Evolutionary conservation across 805 yeast species (phyloP).

Genomic region (Lipomyces sp.): DNA sequence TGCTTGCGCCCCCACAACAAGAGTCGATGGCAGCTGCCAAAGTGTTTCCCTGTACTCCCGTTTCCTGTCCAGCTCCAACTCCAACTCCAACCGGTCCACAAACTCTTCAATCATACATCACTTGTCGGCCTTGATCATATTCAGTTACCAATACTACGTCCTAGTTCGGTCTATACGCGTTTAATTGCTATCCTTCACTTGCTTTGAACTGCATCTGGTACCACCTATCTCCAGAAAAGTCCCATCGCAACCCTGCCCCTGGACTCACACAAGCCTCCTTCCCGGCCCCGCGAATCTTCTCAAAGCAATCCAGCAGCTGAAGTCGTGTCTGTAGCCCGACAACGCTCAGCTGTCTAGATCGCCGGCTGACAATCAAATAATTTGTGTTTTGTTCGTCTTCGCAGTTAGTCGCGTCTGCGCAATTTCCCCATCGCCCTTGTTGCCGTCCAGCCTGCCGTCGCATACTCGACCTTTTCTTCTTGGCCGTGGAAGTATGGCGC

Average conservation of each 20-base stretch:
- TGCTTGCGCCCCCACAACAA: neutral
- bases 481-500: slow-evolving; percentile 11
- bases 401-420: neutral
- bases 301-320: neutral
- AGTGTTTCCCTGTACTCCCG: too few species aligned
- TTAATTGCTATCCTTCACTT: neutral
- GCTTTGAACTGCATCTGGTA: neutral
- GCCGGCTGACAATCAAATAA: neutral
- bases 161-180: neutral
- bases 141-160: too few species aligned
- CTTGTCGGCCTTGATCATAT: neutral
- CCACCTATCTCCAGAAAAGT: neutral
- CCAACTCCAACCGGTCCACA: too few species aligned
- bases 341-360: neutral
- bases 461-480: slow-evolving; percentile 1
- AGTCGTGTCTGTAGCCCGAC: neutral
- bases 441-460: slow-evolving; percentile 1
- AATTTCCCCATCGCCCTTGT: slow-evolving; percentile 5
- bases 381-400: neutral
- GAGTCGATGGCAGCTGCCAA: too few species aligned
- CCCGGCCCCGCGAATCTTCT: neutral
- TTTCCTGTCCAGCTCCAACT: too few species aligned
- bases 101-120: too few species aligned
- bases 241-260: neutral
- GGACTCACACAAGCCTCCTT: neutral